Conservation (phyloP, 768 basidiomycete genomes). For the Boletus subparvulus region DNA sequence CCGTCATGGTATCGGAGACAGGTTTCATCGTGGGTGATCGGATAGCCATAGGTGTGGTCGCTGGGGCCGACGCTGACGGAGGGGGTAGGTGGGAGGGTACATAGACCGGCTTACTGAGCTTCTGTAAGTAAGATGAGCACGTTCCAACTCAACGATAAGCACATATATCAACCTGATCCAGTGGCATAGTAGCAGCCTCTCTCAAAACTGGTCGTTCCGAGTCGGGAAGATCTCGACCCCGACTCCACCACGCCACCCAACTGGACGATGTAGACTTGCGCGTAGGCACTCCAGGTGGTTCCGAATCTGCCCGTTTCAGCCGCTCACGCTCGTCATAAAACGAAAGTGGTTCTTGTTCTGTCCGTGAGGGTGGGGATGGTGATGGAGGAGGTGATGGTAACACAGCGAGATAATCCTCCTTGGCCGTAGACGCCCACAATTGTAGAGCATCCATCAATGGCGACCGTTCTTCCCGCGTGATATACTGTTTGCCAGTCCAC, state of each 20-base stretch:
- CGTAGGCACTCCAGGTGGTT: constrained; percentile 35
- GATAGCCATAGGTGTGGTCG: constrained; percentile 41
- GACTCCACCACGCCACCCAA: constrained; percentile 87
- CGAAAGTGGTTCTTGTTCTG: constrained; percentile 30
- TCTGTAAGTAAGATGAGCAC: constrained; percentile 16
- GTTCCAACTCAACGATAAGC: background rate
- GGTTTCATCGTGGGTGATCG: constrained; percentile 31
- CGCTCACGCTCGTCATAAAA: constrained; percentile 24
- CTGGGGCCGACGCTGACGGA: constrained; percentile 44
- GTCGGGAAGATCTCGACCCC: constrained; percentile 44
- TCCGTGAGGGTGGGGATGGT: constrained; percentile 10
- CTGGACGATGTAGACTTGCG: constrained; percentile 57
- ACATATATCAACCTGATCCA: constrained; percentile 20
- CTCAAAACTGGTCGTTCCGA: constrained; percentile 26
- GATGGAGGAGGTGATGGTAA: constrained; percentile 10
- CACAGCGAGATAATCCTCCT: constrained; percentile 23
- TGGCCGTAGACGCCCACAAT: constrained; percentile 48
- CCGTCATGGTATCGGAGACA: constrained; percentile 11
- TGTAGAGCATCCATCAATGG: constrained; percentile 73
- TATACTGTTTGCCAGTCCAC: constrained; percentile 73
- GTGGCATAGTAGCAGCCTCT: constrained; percentile 23
- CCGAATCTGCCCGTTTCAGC: constrained; percentile 37
- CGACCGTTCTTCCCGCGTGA: constrained; percentile 72
- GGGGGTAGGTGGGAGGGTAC: constrained; percentile 4
- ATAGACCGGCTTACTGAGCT: constrained; percentile 1